These are phyloP conservation scores for Punica granatum DNA, from an alignment of 345 rosid species.

Conservation along the genomic window DNA sequence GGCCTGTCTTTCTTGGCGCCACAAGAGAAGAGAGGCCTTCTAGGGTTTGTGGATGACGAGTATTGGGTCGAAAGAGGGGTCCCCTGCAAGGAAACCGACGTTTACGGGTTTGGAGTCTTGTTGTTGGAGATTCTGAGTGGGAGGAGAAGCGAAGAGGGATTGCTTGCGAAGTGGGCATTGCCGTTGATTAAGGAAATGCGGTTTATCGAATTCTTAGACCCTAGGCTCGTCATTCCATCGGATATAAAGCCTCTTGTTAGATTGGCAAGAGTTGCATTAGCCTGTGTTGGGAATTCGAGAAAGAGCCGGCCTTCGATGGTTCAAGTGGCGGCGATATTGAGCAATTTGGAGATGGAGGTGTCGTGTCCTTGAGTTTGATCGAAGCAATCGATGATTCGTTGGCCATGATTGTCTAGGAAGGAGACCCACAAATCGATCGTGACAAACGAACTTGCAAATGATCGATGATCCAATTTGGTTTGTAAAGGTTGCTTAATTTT, in stretches of 20 bases:
- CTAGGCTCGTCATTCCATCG: constrained; percentile 37
- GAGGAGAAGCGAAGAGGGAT: constrained; percentile 55
- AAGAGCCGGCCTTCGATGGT: constrained; percentile 52
- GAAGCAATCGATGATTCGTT: background rate
- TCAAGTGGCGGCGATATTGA: constrained; percentile 62
- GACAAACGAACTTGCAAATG: background rate
- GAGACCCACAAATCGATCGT: background rate
- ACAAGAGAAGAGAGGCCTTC: constrained; percentile 40
- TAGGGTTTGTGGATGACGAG: constrained; percentile 57
- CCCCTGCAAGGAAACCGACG: constrained; percentile 61
- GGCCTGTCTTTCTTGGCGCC: constrained; percentile 58
- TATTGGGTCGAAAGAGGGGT: constrained; percentile 34
- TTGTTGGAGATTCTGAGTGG: constrained; percentile 75
- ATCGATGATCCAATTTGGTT: background rate
- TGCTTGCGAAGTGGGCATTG: constrained; percentile 66
- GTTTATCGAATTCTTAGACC: constrained; percentile 54
- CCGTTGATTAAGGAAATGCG: constrained; percentile 64
- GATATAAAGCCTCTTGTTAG: constrained; percentile 47
- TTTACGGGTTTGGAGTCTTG: constrained; percentile 76
- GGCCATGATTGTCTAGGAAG: background rate
- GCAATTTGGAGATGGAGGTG: constrained; percentile 37
- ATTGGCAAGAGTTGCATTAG: constrained; percentile 70
- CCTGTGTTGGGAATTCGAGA: constrained; percentile 72
- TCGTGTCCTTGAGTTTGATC: background rate
- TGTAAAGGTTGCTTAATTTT: background rate